phyloP scores from a whole-genome alignment of 179 eudicot species.

The Nepenthes alata region DNA sequence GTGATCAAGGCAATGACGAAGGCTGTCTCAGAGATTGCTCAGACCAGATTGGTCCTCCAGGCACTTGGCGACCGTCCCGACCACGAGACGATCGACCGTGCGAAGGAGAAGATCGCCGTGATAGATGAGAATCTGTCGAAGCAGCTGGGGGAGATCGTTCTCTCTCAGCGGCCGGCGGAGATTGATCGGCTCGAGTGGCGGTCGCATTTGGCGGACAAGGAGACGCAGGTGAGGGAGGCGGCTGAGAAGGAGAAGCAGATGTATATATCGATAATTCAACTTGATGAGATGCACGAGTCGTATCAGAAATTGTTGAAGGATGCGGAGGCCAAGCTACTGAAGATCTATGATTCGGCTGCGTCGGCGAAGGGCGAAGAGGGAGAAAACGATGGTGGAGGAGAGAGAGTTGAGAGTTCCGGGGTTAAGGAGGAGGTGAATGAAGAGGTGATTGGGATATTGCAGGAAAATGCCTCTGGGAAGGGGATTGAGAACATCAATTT shows the following conservation, averaged over 20 bases:
- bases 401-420: constrained; percentile 10
- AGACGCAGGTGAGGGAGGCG: constrained; percentile 17
- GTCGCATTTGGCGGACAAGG: constrained; percentile 14
- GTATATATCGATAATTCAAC: constrained; percentile 47
- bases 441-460: constrained; percentile 51
- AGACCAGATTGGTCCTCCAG: constrained; percentile 48
- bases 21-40: constrained; percentile 61
- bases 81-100: constrained; percentile 63
- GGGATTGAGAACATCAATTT: constrained; percentile 40
- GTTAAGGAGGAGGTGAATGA: constrained; percentile 42
- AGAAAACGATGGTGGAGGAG: constrained; percentile 5
- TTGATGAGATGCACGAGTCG: constrained; percentile 72
- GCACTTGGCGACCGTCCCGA: constrained; percentile 69
- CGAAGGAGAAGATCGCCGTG: constrained; percentile 36
- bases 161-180: constrained; percentile 19
- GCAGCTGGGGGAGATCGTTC: constrained; percentile 36
- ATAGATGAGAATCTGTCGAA: constrained; percentile 27
- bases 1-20: constrained; percentile 48
- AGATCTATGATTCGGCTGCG: constrained; percentile 58
- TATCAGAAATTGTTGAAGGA: constrained; percentile 48
- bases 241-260: constrained; percentile 42
- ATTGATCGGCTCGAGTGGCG: constrained; percentile 19
- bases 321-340: constrained; percentile 54
- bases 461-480: constrained; percentile 27
- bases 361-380: constrained; percentile 10